These are phyloP conservation scores for Solanum raphanifolium DNA, from an alignment of 257 asterid species.

Conservation along the genomic window DNA sequence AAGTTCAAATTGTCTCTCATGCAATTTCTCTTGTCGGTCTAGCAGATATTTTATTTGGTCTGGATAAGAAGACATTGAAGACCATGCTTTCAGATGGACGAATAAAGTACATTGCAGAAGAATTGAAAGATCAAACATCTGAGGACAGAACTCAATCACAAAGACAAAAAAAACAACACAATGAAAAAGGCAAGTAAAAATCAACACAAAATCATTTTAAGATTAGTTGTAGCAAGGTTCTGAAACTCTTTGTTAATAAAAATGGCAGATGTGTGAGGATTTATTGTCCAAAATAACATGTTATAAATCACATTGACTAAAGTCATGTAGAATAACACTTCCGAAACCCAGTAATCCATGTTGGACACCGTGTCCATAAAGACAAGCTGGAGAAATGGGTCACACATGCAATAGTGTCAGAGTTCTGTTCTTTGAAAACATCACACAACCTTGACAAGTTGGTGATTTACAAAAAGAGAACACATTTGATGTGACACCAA, in stretches of 20 bases:
- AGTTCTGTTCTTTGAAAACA: not conserved
- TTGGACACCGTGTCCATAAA: not conserved
- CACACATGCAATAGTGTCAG: not conserved
- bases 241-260: not conserved
- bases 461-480: not conserved
- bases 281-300: not conserved
- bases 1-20: conserved; percentile 68
- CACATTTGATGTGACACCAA: not conserved
- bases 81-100: not conserved
- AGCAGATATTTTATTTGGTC: conserved; percentile 68
- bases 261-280: not conserved
- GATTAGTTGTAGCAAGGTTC: not conserved
- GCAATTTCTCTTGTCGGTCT: conserved; percentile 68
- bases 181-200: not conserved
- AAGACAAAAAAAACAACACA: not conserved
- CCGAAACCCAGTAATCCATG: not conserved
- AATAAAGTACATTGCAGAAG: not conserved
- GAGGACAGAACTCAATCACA: not conserved
- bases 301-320: not conserved
- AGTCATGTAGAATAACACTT: not conserved
- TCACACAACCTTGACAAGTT: not conserved
- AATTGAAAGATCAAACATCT: not conserved
- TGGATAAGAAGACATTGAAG: conserved; percentile 17
- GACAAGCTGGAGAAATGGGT: not conserved
- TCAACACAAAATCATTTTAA: not conserved